Base-by-base conservation (phyloP, 768 basidiomycete species). In the Psilocybe cyanescens region DNA sequence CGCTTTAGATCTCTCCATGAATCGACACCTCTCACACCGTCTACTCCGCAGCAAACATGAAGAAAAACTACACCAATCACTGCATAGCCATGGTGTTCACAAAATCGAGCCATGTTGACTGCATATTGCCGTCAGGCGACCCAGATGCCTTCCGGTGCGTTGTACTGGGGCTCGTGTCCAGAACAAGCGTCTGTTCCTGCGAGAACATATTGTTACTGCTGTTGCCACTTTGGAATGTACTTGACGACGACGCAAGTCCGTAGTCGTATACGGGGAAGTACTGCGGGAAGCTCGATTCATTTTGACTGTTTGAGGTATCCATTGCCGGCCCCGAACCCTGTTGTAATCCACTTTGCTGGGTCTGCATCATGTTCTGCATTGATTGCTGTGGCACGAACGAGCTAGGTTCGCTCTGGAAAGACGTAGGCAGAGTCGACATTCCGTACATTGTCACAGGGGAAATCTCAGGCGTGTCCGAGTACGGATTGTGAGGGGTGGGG, bases 181-280 rank as follows among this genome's bases (percentile, higher is more conserved):
- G 33, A 30, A 53, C 30, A 30, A 53, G 44, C 46, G 44, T 6
- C 24, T 61, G 64, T 37, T 65, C 66, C 19, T 65, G 59, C 8
- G 39, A 28, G 50, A 65, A 60, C 60, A 61, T 51, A n/a, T 55
- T 67, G 9, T 65, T 64, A 9, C 33, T n/a, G n/a, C 30, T 33
- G 7, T 31, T n/a, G 30, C 47, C 28, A 12, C 50, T 31, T 4
- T 12, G 29, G 33, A 33, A 57, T 2, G 60, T 41, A 49, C 60
- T 68, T 61, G 67, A 71, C 60, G 65, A 73, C 70, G 46, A 71
- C 74, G 64, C 79, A 74, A 65, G 60, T 46, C 79, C 82, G 69
- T 91, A 91, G 70, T 91, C 90, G 65, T 88, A 91, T 33, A 91
- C 89, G 1, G 88, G 82, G 80, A 92, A 91, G 67, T 91, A 91